Percentiles rank a stretch among this genome's conserved stretches.
phyloP scores from a whole-genome alignment of 2,329 filamentous ascomycete species.

The Penicillium psychrosexuale region DNA sequence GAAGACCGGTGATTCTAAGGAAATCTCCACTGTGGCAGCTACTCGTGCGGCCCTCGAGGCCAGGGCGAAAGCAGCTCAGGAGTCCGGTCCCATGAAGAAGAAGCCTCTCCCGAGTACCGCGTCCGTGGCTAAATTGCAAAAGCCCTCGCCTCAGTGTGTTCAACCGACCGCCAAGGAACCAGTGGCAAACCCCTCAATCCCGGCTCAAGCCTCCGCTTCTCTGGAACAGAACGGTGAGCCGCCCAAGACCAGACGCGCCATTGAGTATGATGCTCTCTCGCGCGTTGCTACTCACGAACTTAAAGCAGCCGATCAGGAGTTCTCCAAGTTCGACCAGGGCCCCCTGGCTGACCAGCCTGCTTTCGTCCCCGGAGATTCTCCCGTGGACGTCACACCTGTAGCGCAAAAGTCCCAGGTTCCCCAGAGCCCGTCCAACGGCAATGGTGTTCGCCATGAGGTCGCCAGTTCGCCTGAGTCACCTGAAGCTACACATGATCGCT shows the following conservation, averaged over 20 bases:
- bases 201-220: conserved; percentile 1
- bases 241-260: conserved; percentile 46
- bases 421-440: conserved; percentile 19
- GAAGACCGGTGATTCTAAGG: conserved; percentile 33
- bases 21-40: conserved; percentile 41
- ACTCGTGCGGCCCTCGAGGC: conserved; percentile 44
- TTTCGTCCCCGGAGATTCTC: conserved; percentile 62
- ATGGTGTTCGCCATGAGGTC: conserved; percentile 10
- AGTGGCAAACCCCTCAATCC: conserved; percentile 1
- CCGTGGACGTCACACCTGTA: conserved; percentile 21
- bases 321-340: conserved; percentile 78
- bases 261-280: conserved; percentile 57
- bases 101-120: conserved; percentile 30
- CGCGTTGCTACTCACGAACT: conserved; percentile 55
- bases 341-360: conserved; percentile 83
- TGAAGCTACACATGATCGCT: conserved; percentile 63
- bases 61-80: conserved; percentile 35
- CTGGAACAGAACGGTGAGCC: conserved; percentile 26
- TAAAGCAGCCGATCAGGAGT: conserved; percentile 48
- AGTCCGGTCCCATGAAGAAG: conserved; percentile 32
- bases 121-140: conserved; percentile 2
- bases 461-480: conserved; percentile 3
- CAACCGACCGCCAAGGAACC: conserved; percentile 24
- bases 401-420: conserved; percentile 17
- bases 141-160: conserved; percentile 10